A percentile compares a stretch with the other conserved stretches of the same genome.
These are phyloP conservation scores for Salicornia ramosissima DNA, from an alignment of 148 eudicot genomes.

Conservation along the genomic window DNA sequence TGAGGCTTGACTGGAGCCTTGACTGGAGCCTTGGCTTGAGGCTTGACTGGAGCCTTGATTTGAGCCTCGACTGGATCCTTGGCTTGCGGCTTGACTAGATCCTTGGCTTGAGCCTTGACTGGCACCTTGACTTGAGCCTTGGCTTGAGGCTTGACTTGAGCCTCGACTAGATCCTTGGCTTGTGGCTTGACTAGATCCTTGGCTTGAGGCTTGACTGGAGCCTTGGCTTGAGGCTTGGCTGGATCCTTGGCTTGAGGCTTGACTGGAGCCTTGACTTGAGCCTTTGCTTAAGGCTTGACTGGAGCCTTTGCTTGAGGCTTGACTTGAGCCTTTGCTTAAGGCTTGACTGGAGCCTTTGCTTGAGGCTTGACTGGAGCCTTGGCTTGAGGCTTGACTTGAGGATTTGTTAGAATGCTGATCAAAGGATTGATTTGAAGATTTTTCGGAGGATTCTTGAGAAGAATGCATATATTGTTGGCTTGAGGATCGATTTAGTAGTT, in stretches of 20 bases:
- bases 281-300: background rate
- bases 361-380: background rate
- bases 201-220: background rate
- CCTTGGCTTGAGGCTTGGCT: background rate
- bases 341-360: background rate
- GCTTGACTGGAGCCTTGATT: background rate
- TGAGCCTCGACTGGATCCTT: no score
- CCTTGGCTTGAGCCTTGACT: background rate
- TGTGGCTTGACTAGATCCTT: background rate
- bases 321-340: background rate
- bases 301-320: background rate
- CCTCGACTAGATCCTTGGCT: background rate
- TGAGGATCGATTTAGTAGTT: background rate
- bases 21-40: background rate
- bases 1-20: background rate
- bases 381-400: background rate
- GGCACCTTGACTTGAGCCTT: no score
- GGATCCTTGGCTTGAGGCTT: background rate
- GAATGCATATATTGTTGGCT: background rate
- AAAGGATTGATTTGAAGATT: background rate
- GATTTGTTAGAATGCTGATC: background rate
- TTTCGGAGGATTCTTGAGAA: no score
- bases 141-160: background rate
- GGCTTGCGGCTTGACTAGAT: no score
- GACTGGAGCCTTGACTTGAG: no score